Base-by-base conservation (phyloP, 1,284 basidiomycete species). In the Puccinia triticina region DNA sequence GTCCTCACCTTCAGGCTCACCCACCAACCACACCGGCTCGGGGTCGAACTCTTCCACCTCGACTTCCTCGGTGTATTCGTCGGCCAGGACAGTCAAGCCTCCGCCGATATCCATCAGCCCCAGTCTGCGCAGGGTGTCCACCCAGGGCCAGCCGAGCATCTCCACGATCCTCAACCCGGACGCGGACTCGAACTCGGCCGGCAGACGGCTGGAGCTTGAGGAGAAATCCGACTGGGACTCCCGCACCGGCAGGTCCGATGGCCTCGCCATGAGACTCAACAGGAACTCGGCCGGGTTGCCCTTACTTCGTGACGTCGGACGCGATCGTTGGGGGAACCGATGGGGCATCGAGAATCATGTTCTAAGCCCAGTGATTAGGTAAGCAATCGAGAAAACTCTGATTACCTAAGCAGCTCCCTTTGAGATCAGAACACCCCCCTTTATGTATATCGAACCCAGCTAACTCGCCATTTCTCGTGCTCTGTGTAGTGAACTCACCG, bases 291-390 rank as follows among this genome's bases (percentile, higher is more conserved):
- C 37, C 32, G 12, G 32, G 11, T 18, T 57, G 34, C 73, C 73
- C 34, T 40, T 75, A 16, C 16, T 75, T 16, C 50, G 55, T 10
- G 67, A 72, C 61, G 67, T 53, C 11, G 69, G 46, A 11, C 69
- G 78, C 0, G 78, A 80, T 40, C 78, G 78, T 32, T 80, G 78
- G 78, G 78, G 78, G 8, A 80, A 80, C 23, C 53, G 66, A 8
- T 80, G 78, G 78, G 69, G 78, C n/a, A 43, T 80, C 34, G 78
- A 80, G 40, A 72, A 67, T 61, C 78, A 80, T 32, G 67, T 80
- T 23, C 37, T 80, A 26, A 80, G 78, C 55, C 78, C 78, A 26
- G 67, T 80, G 69, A 80, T 78, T 26, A 78, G 77, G 77, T 78
- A 57, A 67, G 64, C 61, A 21, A 43, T 21, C 0, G 53, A 21